These are phyloP conservation scores for Dactylellina leptospora DNA, from an alignment of 2,329 filamentous ascomycete genomes.

Conservation along the genomic window DNA sequence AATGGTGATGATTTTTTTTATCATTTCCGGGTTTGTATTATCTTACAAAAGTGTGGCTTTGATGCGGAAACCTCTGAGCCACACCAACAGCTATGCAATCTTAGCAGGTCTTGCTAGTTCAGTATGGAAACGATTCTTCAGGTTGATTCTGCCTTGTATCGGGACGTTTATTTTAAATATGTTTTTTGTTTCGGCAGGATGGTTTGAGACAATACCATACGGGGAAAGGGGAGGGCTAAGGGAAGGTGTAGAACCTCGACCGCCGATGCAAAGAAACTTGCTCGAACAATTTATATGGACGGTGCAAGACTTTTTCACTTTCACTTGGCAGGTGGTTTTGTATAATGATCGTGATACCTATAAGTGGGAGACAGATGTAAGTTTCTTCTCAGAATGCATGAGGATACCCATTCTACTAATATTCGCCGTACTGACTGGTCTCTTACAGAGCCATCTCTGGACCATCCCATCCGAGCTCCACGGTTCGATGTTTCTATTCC, in stretches of 20 bases:
- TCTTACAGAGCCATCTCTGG: constrained; percentile 62
- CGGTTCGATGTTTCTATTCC: constrained; percentile 63
- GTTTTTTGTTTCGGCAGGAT: constrained; percentile 14
- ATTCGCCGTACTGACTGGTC: neutral
- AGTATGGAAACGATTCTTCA: constrained; percentile 23
- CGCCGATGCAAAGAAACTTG: constrained; percentile 12
- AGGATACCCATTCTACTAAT: neutral
- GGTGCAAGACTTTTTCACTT: constrained; percentile 18
- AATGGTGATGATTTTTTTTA: constrained; percentile 39
- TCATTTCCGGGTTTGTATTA: constrained; percentile 43
- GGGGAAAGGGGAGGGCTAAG: neutral
- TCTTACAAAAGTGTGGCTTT: constrained; percentile 21
- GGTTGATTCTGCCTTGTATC: constrained; percentile 23
- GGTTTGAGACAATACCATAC: constrained; percentile 29
- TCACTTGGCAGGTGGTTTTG: neutral
- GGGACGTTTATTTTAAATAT: constrained; percentile 24
- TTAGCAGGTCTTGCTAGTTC: constrained; percentile 28
- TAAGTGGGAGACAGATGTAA: constrained; percentile 29
- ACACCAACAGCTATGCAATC: constrained; percentile 13
- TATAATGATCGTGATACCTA: neutral
- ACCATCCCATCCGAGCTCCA: constrained; percentile 65
- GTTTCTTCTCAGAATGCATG: neutral
- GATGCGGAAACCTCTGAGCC: neutral
- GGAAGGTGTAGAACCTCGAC: constrained; percentile 9
- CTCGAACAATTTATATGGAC: constrained; percentile 15